Conservation (phyloP, 2,329 filamentous ascomycete species). For the Didymosphaeria variabile region DNA sequence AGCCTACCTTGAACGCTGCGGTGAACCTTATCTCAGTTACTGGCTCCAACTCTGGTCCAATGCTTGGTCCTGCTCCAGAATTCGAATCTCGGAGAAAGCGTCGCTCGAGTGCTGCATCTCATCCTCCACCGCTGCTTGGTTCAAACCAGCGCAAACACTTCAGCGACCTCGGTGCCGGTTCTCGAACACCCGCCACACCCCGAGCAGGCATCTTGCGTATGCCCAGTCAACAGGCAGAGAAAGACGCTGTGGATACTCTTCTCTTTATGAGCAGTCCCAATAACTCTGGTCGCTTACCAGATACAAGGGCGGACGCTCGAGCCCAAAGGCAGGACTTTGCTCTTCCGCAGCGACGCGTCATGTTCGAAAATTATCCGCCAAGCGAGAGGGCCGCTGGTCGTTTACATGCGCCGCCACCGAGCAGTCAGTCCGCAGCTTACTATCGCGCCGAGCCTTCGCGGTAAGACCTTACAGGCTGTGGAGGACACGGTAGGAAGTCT, state of each 20-base stretch:
- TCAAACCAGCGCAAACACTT: constrained; percentile 42
- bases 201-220: constrained; percentile 68
- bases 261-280: constrained; percentile 84
- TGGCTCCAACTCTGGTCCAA: constrained; percentile 29
- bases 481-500: not conserved
- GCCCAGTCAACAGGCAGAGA: constrained; percentile 75
- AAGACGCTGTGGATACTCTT: constrained; percentile 81
- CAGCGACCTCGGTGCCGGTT: constrained; percentile 38
- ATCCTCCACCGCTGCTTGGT: constrained; percentile 43
- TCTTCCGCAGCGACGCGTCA: constrained; percentile 43
- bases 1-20: constrained; percentile 38
- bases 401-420: constrained; percentile 34
- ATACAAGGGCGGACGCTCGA: constrained; percentile 36
- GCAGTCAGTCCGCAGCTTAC: constrained; percentile 38
- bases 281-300: constrained; percentile 61
- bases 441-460: constrained; percentile 37
- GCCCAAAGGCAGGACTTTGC: constrained; percentile 41
- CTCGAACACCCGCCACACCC: constrained; percentile 43
- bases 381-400: constrained; percentile 35
- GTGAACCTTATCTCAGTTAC: constrained; percentile 41
- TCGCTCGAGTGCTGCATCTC: constrained; percentile 44
- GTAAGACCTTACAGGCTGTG: constrained; percentile 18
- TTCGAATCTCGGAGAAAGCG: constrained; percentile 46
- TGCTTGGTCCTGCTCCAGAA: constrained; percentile 46
- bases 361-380: constrained; percentile 45